Evolutionary conservation across 106 monocot genomes (phyloP), one percentile per base, ranked within the genome.

Genomic region (Allium cepa): DNA sequence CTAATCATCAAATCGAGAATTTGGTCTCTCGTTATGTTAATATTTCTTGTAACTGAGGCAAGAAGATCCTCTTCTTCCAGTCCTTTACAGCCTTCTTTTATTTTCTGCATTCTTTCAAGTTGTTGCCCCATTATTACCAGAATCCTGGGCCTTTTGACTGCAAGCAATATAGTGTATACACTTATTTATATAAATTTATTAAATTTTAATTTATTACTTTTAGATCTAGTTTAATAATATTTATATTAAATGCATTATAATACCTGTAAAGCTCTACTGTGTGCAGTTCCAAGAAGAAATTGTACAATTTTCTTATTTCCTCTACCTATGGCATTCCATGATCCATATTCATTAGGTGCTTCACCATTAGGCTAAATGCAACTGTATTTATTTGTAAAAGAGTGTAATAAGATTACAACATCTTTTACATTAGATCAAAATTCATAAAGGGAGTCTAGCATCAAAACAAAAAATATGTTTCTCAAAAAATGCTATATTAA

Each of bases 281-380:
- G 76, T 4, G 76, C 28, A 3, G 80, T 84, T 47, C 76, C 72
- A 0, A 80, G 80, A 49, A 84, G 28, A 61, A 7, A n/a, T 18
- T 5, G 50, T 80, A 84, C 72, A 77, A 76, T 27, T 49, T 66
- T 46, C 76, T 72, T 61, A 84, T 27, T 48, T 69, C 28, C 49
- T 69, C 73, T 10, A 70, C 69, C 49, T 84, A 76, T 4, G 65
- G 58, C 68, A 49, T 70, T 11, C 59, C 69, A 7, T 66, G 60
- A 48, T 79, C 69, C 84, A 80, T 73, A 66, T 63, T 73, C 71
- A 80, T 69, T 61, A 84, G 11, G 26, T 80, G 68, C 51, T 84
- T 80, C 80, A 84, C 84, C 80, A 84, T 84, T 47, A 84, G 7
- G 76, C 68, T 76, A 59, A 84, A 84, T 3, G 84, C 73, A 67